These are phyloP conservation scores for Blastomyces gilchristii DNA, from an alignment of 2,329 filamentous ascomycete species.

Conservation along the genomic window DNA sequence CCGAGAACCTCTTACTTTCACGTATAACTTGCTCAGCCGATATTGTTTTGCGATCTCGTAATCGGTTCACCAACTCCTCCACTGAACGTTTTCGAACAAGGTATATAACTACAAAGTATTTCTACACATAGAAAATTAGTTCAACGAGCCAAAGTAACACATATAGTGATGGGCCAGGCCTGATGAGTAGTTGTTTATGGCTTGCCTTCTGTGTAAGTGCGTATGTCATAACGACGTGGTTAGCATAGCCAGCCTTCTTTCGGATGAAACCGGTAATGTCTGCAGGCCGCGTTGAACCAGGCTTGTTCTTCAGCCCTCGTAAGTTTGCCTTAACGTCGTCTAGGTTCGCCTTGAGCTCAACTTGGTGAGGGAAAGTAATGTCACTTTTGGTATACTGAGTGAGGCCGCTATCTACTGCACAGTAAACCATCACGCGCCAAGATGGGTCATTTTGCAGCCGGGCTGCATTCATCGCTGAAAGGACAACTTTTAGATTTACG, in stretches of 20 bases:
- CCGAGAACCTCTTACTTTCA: slow-evolving; percentile 51
- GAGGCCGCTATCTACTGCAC: slow-evolving; percentile 52
- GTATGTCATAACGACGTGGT: slow-evolving; percentile 78
- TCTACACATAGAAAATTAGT: slow-evolving; percentile 40
- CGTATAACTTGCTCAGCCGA: slow-evolving; percentile 69
- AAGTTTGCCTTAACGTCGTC: slow-evolving; percentile 87
- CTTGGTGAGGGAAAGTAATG: slow-evolving; percentile 81
- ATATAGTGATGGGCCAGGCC: not conserved
- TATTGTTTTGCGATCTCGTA: slow-evolving; percentile 61
- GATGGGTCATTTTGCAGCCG: slow-evolving; percentile 51
- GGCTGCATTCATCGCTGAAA: slow-evolving; percentile 45
- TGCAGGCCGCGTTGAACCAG: slow-evolving; percentile 83
- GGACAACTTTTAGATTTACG: slow-evolving; percentile 48
- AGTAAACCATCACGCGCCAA: slow-evolving; percentile 72
- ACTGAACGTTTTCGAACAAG: slow-evolving; percentile 66
- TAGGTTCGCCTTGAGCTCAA: slow-evolving; percentile 82
- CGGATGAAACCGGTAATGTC: slow-evolving; percentile 75
- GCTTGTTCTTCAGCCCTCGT: slow-evolving; percentile 89
- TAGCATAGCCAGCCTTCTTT: slow-evolving; percentile 57
- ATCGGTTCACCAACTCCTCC: slow-evolving; percentile 56
- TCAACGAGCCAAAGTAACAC: not conserved
- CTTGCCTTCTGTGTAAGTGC: slow-evolving; percentile 78
- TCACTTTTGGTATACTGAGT: slow-evolving; percentile 53
- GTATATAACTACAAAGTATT: slow-evolving; percentile 61
- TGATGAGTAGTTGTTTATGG: slow-evolving; percentile 10